These are phyloP conservation scores for Aureobasidium vineae DNA, from an alignment of 2,329 filamentous ascomycete genomes.

Conservation along the genomic window DNA sequence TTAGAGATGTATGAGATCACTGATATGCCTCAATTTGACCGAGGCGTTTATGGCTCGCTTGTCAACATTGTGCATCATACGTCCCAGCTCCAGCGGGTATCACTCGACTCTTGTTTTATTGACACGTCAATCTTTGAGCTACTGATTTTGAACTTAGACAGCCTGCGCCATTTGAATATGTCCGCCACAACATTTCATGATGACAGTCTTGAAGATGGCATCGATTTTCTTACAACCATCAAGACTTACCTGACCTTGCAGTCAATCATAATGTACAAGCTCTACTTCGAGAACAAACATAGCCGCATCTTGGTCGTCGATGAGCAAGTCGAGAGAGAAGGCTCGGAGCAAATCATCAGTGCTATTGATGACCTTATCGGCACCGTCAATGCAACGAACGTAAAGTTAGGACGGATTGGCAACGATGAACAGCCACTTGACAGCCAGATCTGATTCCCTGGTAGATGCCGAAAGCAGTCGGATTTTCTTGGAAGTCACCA, in stretches of 20 bases:
- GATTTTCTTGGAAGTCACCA: background rate
- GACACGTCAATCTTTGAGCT: background rate
- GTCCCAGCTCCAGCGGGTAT: background rate
- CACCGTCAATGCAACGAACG: background rate
- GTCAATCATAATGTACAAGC: background rate
- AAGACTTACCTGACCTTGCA: background rate
- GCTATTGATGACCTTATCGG: background rate
- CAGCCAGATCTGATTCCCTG: background rate
- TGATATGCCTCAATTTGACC: background rate
- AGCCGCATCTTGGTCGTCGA: background rate
- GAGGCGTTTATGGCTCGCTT: background rate
- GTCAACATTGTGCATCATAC: background rate
- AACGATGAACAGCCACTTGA: background rate
- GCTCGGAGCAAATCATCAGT: background rate
- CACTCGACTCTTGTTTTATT: background rate
- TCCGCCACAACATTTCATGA: background rate
- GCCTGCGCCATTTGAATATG: conserved; percentile 3
- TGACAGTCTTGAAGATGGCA: background rate
- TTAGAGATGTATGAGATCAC: background rate
- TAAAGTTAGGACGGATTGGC: background rate
- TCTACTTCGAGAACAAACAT: background rate
- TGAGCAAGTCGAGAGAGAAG: background rate
- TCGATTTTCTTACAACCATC: background rate
- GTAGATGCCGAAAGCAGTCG: background rate
- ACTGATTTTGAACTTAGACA: background rate